These are phyloP conservation scores for Pyrenochaeta sp. DNA, from an alignment of 2,329 filamentous ascomycete species.

Conservation along the genomic window DNA sequence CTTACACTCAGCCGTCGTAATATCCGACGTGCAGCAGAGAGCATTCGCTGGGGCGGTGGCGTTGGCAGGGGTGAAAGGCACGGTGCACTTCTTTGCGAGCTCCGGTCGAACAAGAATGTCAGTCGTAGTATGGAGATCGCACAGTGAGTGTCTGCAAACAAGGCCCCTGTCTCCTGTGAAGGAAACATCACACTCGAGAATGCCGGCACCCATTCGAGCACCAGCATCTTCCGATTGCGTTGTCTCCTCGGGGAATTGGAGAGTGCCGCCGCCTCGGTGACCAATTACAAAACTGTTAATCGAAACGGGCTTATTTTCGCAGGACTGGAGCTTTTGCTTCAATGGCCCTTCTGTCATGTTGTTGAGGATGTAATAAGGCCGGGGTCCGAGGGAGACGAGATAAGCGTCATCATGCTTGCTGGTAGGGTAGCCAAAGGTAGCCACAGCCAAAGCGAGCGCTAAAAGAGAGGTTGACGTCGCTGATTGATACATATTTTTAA, in stretches of 20 bases:
- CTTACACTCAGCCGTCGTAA: constrained; percentile 26
- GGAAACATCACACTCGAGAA: constrained; percentile 73
- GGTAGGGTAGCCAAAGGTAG: constrained; percentile 17
- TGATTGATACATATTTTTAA: not conserved
- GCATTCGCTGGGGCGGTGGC: constrained; percentile 22
- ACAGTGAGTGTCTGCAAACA: constrained; percentile 74
- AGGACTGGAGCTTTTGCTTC: constrained; percentile 67
- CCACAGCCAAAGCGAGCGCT: constrained; percentile 16
- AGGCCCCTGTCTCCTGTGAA: constrained; percentile 72
- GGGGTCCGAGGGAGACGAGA: constrained; percentile 66
- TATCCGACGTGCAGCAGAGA: constrained; percentile 28
- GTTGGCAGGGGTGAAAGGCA: constrained; percentile 66
- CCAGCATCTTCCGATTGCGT: constrained; percentile 67
- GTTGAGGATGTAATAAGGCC: constrained; percentile 71
- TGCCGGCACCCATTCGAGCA: constrained; percentile 71
- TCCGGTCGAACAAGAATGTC: constrained; percentile 70
- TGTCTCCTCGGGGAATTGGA: constrained; percentile 72
- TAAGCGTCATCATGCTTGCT: constrained; percentile 21
- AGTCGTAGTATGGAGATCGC: constrained; percentile 74
- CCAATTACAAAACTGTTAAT: constrained; percentile 67
- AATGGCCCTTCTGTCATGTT: constrained; percentile 68
- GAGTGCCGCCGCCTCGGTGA: constrained; percentile 66
- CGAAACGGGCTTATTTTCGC: constrained; percentile 63
- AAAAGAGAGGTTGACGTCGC: not conserved
- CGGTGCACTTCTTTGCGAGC: constrained; percentile 70